Conservation (phyloP, 495 filamentous ascomycete genomes). For the Aspergillus ostianus region DNA sequence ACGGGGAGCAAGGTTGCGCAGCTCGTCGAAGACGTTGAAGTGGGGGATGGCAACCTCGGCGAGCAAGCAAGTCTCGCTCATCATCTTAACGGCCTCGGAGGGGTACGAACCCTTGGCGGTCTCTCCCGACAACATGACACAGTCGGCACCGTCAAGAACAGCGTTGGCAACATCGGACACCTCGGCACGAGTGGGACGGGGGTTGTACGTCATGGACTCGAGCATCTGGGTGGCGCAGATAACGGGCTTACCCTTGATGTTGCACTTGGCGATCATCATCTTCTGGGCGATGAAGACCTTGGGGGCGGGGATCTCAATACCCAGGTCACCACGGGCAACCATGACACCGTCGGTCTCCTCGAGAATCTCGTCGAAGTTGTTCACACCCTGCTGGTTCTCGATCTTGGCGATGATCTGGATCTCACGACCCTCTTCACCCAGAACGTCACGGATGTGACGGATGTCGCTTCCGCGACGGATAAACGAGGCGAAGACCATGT, state of each 20-base stretch:
- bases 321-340: conserved; percentile 97
- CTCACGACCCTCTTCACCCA: conserved; percentile 88
- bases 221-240: conserved; percentile 94
- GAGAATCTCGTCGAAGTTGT: conserved; percentile 98
- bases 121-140: conserved; percentile 99
- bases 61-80: conserved; percentile 94
- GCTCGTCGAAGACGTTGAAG: conserved; percentile 93
- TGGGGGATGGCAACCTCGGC: conserved; percentile 97
- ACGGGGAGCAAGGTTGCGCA: conserved; percentile 74
- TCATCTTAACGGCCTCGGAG: conserved; percentile 87
- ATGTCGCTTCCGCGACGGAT: conserved; percentile 93
- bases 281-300: conserved; percentile 99
- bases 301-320: conserved; percentile 96
- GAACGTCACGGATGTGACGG: conserved; percentile 81
- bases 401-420: conserved; percentile 99
- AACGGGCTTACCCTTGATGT: conserved; percentile 96
- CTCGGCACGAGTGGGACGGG: conserved; percentile 94
- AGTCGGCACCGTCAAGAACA: conserved; percentile 95
- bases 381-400: conserved; percentile 97
- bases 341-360: conserved; percentile 97
- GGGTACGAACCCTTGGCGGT: conserved; percentile 98
- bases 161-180: conserved; percentile 98
- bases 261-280: conserved; percentile 99
- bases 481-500: conserved; percentile 99
- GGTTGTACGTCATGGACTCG: conserved; percentile 99